Conservation (phyloP, 1,139 yeast genomes). For the Yamadazyma trypodendri region DNA sequence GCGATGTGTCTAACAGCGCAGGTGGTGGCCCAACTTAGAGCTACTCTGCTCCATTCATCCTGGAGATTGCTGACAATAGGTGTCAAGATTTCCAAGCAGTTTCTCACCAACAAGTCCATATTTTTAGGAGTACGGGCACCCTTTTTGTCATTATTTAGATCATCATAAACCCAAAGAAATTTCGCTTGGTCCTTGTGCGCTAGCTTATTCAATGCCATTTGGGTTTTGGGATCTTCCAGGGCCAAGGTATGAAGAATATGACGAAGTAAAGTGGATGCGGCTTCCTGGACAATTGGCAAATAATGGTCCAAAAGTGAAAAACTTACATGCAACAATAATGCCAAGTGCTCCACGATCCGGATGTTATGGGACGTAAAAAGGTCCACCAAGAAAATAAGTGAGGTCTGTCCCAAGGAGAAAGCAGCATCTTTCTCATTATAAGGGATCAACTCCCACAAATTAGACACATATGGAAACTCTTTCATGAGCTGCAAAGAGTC, state of each 20-base stretch:
- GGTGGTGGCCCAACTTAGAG: constrained; percentile 93
- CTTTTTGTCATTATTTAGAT: constrained; percentile 69
- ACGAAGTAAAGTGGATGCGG: constrained; percentile 73
- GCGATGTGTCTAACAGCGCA: constrained; percentile 98
- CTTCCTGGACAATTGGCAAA: constrained; percentile 76
- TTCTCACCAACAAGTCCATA: constrained; percentile 78
- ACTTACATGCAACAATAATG: constrained; percentile 79
- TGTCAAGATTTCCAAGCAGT: constrained; percentile 58
- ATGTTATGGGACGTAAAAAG: constrained; percentile 62
- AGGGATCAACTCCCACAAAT: constrained; percentile 58
- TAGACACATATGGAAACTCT: constrained; percentile 70
- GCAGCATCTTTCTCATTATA: constrained; percentile 68
- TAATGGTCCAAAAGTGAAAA: constrained; percentile 87
- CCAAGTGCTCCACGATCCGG: constrained; percentile 54
- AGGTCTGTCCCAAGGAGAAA: constrained; percentile 84
- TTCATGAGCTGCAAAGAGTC: constrained; percentile 13
- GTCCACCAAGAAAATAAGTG: constrained; percentile 82
- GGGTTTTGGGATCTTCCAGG: constrained; percentile 52
- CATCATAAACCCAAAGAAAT: constrained; percentile 82
- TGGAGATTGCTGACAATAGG: constrained; percentile 54
- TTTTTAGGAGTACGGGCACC: constrained; percentile 86
- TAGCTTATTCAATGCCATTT: constrained; percentile 52
- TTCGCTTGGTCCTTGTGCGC: constrained; percentile 42
- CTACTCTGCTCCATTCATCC: constrained; percentile 79
- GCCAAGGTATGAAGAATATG: constrained; percentile 70